Evolutionary conservation across 306 rosid species (phyloP), one percentile per base, ranked within the genome.

Genomic region (Ochetophila trinervis): DNA sequence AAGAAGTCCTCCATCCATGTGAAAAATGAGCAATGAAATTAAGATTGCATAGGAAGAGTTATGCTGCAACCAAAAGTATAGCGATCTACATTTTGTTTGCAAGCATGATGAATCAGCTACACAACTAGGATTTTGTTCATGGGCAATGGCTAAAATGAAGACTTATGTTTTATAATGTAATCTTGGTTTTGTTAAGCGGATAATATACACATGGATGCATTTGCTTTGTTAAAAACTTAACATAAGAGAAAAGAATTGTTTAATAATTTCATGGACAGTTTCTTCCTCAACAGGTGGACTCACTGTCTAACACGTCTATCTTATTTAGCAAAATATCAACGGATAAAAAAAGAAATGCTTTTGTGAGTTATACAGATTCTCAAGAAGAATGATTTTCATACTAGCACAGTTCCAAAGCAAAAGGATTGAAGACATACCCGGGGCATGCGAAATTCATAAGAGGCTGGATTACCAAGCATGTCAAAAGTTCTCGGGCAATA

Each of bases 381-480:
- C 36, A 3, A 19, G 5, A n/a, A 47, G 27, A 57, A 59, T 53
- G 23, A 73, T 32, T 40, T 13, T 15, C 53, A 40, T 8, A 12
- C 10, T 18, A 19, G 42, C 51, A 65, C 48, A 34, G 14, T 20
- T 14, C 30, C 16, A 14, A 54, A 51, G 54, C 32, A 44, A 54
- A 50, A 32, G 36, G 78, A 70, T 51, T 69, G 53, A 78, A 63
- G 79, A 76, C 95, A 60, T 90, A 94, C 99, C 91, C 95, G 63
- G 99, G 99, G 79, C 92, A 83, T 34, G 97, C 97, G 21, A 90
- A 84, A 79, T 83, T 80, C 86, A 94, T 81, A 77, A 94, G 70
- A 66, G 99, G 97, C 74, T 90, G 97, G 68, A 90, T 70, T 56
- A 90, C 96, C 86, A 94, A 82, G 79, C 91, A 88, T 67, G 97